Evolutionary conservation across 2,329 filamentous ascomycete genomes (phyloP), one percentile per base, ranked within the genome.

Genomic region (Aureobasidium subglaciale): DNA sequence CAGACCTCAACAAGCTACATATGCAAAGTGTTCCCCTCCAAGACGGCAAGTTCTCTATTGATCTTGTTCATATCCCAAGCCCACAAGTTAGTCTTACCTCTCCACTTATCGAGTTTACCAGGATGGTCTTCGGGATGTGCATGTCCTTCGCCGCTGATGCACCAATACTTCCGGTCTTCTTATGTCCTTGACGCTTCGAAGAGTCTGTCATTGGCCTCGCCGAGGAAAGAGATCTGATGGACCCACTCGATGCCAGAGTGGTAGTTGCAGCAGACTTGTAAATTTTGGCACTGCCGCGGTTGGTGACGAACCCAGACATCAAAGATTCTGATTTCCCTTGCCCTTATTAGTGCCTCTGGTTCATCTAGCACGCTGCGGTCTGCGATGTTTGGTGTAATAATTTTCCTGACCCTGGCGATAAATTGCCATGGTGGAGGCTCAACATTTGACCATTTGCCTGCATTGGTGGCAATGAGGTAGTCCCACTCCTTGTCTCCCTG

Each of bases 51-150:
- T 1, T 48, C 45, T 11, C 22, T 11, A n/a, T 27, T 48, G 30
- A 48, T 46, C 16, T 46, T 46, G 3, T 25, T 10, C 25, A 32
- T 34, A 11, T 46, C 42, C 42, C 42, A 46, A 2, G 29, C 43
- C 43, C 43, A 46, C 5, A 46, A 20, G 6, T 46, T 46, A 2
- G 29, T 34, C 18, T 46, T 46, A 1, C 18, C 27, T 46, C 43
- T 9, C 29, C 18, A 46, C n/a, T 25, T 46, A 11, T 46, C 43
- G 9, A 46, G 29, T 6, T 46, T 46, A 2, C 43, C 43, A 24
- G 43, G 43, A 16, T 46, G 43, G 8, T 46, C 43, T 46, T 46
- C 43, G 24, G 43, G 29, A 34, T 46, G 43, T 25, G 43, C 29
- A 24, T 46, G 43, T 34, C 43, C 29, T 24, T 32, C 29, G 5